Evolutionary conservation across 805 yeast genomes (phyloP).

Genomic region (Priceomyces fermenticarens): DNA sequence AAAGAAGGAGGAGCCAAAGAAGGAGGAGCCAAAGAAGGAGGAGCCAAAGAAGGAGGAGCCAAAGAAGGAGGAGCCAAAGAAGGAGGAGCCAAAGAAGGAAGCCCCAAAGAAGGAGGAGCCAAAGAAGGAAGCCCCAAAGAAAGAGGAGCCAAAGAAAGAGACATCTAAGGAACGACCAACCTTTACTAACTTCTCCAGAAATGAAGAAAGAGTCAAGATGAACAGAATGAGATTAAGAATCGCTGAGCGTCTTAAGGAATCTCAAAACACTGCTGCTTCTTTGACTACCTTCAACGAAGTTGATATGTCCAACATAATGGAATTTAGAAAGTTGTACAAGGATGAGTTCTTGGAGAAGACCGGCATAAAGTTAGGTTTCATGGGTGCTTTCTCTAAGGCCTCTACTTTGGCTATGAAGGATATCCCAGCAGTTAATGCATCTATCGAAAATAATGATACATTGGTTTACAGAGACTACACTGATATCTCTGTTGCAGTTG

Average conservation of each 20-base stretch:
- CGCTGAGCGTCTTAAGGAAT: slow-evolving; percentile 98
- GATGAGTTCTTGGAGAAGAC: slow-evolving; percentile 93
- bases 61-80: slow-evolving; percentile 34
- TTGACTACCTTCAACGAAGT: slow-evolving; percentile 97
- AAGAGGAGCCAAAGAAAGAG: slow-evolving; percentile 26
- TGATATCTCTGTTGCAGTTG: slow-evolving; percentile 95
- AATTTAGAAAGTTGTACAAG: slow-evolving; percentile 93
- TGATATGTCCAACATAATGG: slow-evolving; percentile 89
- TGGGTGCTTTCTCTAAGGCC: slow-evolving; percentile 98
- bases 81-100: slow-evolving; percentile 42
- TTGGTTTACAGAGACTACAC: slow-evolving; percentile 95
- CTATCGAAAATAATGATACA: slow-evolving; percentile 88
- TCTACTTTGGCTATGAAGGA: slow-evolving; percentile 89
- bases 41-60: slow-evolving; percentile 20
- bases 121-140: slow-evolving; percentile 17
- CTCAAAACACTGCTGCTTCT: slow-evolving; percentile 98
- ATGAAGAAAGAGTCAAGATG: slow-evolving; percentile 93
- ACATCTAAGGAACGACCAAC: slow-evolving; percentile 29
- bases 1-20: slow-evolving; percentile 21
- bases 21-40: slow-evolving; percentile 45
- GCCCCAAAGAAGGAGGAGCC: slow-evolving; percentile 19
- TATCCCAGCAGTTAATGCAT: slow-evolving; percentile 91
- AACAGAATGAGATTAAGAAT: slow-evolving; percentile 99
- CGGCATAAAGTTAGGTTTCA: slow-evolving; percentile 94
- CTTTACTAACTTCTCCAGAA: slow-evolving; percentile 63